A percentile compares a stretch with the other conserved stretches of the same genome.
phyloP scores from a whole-genome alignment of 352 stramenopile species.

The Globisporangium paroecandrum region DNA sequence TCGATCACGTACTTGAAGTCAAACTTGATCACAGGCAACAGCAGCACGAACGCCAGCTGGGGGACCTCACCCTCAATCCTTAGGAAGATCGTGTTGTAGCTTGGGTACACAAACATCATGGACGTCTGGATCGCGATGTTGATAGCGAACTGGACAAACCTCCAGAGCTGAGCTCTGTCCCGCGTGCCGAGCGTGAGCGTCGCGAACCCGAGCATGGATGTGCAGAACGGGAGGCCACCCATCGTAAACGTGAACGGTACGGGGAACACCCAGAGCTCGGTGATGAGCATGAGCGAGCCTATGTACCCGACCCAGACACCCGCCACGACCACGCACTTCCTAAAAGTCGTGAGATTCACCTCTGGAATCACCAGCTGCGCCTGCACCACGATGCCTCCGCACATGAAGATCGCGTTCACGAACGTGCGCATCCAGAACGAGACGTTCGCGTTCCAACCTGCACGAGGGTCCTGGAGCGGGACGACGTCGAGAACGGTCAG shows the following conservation, averaged over 20 bases:
- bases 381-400: background rate
- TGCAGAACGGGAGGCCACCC: background rate
- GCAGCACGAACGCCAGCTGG: background rate
- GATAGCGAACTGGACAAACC: background rate
- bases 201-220: background rate
- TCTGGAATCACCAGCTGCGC: background rate
- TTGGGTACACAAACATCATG: background rate
- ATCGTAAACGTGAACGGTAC: background rate
- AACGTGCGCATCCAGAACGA: constrained; percentile 1
- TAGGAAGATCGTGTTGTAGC: background rate
- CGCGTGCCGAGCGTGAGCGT: too few relatives aligned
- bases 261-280: background rate
- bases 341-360: background rate
- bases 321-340: background rate
- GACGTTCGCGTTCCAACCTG: background rate
- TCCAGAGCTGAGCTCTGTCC: too few relatives aligned
- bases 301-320: background rate
- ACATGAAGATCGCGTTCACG: background rate
- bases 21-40: background rate
- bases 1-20: background rate
- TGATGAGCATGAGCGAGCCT: background rate
- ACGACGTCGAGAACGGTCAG: background rate
- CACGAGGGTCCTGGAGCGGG: constrained; percentile 1
- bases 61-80: background rate
- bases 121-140: background rate